A percentile compares a stretch with the other conserved stretches of the same genome.
phyloP scores from a whole-genome alignment of 352 stramenopile genomes.

The Phytophthora parvispora region DNA sequence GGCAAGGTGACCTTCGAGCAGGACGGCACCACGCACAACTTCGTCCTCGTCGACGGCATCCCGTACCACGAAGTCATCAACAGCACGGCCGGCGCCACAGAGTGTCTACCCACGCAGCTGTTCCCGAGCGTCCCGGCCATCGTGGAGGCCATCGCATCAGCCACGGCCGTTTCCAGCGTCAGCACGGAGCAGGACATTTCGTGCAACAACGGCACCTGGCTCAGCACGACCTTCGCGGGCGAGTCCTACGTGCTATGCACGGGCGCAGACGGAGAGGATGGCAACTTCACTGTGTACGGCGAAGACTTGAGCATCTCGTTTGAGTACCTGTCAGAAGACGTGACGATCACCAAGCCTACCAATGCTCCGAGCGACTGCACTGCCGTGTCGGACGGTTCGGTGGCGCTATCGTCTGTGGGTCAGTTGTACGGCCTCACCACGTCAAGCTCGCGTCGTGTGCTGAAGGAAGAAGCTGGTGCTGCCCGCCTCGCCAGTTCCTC shows the following conservation, averaged over 20 bases:
- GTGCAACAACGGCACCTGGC: constrained; percentile 46
- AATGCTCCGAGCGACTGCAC: constrained; percentile 37
- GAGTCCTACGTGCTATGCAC: constrained; percentile 63
- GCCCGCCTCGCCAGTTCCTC: constrained; percentile 39
- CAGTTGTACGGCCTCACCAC: constrained; percentile 34
- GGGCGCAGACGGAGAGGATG: constrained; percentile 19
- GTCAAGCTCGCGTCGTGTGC: constrained; percentile 21
- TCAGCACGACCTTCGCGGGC: constrained; percentile 50
- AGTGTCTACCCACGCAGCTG: constrained; percentile 33
- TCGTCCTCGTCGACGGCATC: constrained; percentile 49
- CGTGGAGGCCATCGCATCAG: constrained; percentile 39
- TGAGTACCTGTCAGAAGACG: constrained; percentile 33
- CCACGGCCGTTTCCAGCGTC: constrained; percentile 40
- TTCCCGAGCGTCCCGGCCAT: constrained; percentile 44
- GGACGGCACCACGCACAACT: constrained; percentile 45
- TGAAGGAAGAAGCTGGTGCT: constrained; percentile 28
- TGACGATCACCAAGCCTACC: constrained; percentile 33
- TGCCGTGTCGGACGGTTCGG: constrained; percentile 24
- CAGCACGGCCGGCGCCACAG: constrained; percentile 18
- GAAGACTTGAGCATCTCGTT: constrained; percentile 52
- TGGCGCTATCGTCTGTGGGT: constrained; percentile 36
- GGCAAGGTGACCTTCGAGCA: constrained; percentile 47
- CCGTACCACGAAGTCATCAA: constrained; percentile 44
- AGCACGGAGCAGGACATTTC: constrained; percentile 52
- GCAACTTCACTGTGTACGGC: constrained; percentile 49